phyloP scores from a whole-genome alignment of 176 grass and related monocot genomes.

The Carex parvula region DNA sequence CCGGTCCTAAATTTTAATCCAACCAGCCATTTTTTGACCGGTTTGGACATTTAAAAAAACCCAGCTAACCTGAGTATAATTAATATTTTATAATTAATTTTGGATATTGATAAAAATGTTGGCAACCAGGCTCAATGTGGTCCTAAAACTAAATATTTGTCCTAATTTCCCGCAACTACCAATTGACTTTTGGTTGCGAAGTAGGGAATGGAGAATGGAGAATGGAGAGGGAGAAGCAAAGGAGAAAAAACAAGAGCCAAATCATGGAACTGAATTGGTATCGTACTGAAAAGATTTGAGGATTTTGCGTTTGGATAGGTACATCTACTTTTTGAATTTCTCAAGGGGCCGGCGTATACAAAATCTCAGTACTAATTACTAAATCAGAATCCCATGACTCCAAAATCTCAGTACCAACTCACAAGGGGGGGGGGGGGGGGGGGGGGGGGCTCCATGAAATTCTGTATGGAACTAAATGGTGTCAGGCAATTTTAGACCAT shows the following conservation, averaged over 20 bases:
- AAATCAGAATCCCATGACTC: neutral
- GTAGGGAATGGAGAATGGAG: neutral
- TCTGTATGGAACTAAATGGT: neutral
- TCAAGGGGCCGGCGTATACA: neutral
- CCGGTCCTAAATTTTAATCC: too few species aligned
- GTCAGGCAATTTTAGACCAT: neutral
- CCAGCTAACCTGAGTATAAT: too few species aligned
- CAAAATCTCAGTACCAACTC: neutral
- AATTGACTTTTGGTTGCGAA: neutral
- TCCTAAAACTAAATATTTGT: too few species aligned
- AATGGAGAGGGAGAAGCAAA: neutral
- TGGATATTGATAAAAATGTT: too few species aligned
- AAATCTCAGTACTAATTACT: neutral
- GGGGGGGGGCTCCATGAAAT: neutral
- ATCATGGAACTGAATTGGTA: neutral
- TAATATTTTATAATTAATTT: too few species aligned
- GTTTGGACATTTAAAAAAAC: too few species aligned
- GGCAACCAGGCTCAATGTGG: too few species aligned
- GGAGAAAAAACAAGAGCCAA: neutral
- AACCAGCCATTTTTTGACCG: too few species aligned
- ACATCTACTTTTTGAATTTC: neutral
- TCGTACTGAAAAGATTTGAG: neutral
- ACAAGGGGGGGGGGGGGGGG: too few species aligned
- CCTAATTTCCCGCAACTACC: too few species aligned
- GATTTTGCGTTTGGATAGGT: neutral